A percentile compares a stretch with the other conserved stretches of the same genome.
Conservation (phyloP, 306 rosid species). For the Lathyrus tuberosus region DNA sequence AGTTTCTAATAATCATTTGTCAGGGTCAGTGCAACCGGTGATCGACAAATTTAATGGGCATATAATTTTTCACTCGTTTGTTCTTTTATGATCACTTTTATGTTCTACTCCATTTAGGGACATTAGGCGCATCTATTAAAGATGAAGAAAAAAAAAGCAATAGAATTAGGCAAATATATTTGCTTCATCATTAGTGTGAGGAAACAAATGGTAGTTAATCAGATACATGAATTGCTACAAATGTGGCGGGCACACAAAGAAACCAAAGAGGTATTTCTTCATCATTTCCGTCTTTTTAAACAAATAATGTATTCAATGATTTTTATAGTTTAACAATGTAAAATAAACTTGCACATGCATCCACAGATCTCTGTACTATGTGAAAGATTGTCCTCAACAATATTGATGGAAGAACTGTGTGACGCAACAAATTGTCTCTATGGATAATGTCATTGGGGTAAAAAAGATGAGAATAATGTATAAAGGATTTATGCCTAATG, state of each 20-base stretch:
- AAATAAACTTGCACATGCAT: background rate
- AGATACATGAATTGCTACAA: background rate
- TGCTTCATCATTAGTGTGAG: background rate
- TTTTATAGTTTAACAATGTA: no score
- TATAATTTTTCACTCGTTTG: background rate
- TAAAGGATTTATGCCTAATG: constrained; percentile 33
- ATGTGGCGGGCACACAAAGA: background rate
- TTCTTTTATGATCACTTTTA: background rate
- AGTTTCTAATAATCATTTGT: constrained; percentile 4
- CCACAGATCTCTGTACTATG: background rate
- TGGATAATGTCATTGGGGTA: constrained; percentile 40
- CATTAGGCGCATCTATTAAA: background rate
- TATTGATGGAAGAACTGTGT: constrained; percentile 30
- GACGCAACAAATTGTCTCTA: constrained; percentile 29
- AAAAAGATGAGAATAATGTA: constrained; percentile 49
- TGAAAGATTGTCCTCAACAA: constrained; percentile 29
- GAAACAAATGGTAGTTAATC: background rate
- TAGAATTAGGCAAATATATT: background rate
- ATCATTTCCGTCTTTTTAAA: background rate
- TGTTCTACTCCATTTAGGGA: background rate
- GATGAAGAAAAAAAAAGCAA: background rate
- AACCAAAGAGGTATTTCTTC: constrained; percentile 9
- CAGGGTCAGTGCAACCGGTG: no score
- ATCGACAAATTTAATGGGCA: no score
- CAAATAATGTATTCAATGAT: no score